Base-by-base conservation (phyloP, 2,329 filamentous ascomycete genomes). In the Hyphodiscus sp. region DNA sequence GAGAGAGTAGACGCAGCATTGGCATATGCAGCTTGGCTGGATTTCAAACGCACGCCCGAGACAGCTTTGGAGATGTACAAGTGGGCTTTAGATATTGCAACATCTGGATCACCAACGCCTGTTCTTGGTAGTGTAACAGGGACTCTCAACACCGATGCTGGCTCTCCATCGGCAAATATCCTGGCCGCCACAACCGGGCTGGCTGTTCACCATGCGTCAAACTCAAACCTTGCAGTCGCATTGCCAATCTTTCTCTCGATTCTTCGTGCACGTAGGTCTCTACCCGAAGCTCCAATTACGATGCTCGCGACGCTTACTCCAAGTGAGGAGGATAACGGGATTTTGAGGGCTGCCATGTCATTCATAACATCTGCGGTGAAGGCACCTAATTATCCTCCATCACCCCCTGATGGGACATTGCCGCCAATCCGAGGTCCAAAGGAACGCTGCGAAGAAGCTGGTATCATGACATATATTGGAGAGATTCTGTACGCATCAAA, bases 181-280 rank as follows among this genome's bases (percentile, higher is more conserved):
- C 75, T 96, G 44, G 78, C 78, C 20, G 80, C 87, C 2, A 80
- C 89, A 41, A 96, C 90, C 0, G 85, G 86, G 13, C 75, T 95
- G 1, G 91, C 87, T 3, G 85, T 85, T 15, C 87, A 94, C 71
- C 82, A 86, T 61, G 92, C 91, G 7, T 79, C 82, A 45, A 78
- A 76, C 52, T 85, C 82, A 18, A 80, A 91, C 60, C 67, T 90
- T 18, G 70, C 81, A 7, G 71, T 77, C 3, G 89, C 92, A 1
- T 78, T 97, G 1, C 89, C 92, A 2, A 88, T 95, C 49, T 87
- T 95, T 64, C 77, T 95, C 42, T 95, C 91, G 26, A 75, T 95
- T 45, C 82, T 97, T 11, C 84, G 89, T 59, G 87, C 90, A 9
- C 83, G 90, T 20, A 83, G 87, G 70, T 84, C 63, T 65, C 83